A percentile compares a stretch with the other conserved stretches of the same genome.
Conservation (phyloP, 2,329 filamentous ascomycete genomes). For the Chalara sp. region DNA sequence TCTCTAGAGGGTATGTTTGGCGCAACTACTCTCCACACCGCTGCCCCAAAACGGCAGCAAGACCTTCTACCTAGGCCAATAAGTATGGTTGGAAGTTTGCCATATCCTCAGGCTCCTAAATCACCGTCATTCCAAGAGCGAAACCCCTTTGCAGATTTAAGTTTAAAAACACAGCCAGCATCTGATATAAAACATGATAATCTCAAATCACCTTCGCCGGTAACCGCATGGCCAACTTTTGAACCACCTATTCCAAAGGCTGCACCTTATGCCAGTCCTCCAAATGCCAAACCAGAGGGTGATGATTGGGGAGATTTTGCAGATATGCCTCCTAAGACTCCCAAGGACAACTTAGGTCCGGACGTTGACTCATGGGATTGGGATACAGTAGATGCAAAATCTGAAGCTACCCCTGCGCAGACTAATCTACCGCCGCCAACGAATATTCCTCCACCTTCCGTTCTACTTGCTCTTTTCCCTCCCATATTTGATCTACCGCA, state of each 20-base stretch:
- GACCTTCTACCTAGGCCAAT: conserved; percentile 29
- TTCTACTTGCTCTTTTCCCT: conserved; percentile 73
- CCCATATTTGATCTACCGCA: conserved; percentile 61
- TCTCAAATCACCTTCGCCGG: conserved; percentile 24
- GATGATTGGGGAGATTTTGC: conserved; percentile 49
- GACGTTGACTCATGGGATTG: conserved; percentile 27
- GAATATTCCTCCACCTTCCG: conserved; percentile 82
- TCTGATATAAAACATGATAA: conserved; percentile 27
- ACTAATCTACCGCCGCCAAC: conserved; percentile 33
- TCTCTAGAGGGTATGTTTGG: conserved; percentile 27
- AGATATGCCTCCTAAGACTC: conserved; percentile 25
- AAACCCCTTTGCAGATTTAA: conserved; percentile 45
- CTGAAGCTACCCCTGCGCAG: conserved; percentile 4
- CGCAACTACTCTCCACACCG: conserved; percentile 22
- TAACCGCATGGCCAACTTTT: conserved; percentile 24
- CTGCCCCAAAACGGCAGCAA: conserved; percentile 24
- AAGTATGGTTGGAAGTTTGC: conserved; percentile 18
- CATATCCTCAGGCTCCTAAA: conserved; percentile 41
- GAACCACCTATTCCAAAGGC: conserved; percentile 12
- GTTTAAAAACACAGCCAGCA: conserved; percentile 36
- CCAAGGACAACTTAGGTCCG: conserved; percentile 10
- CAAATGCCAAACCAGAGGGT: conserved; percentile 23
- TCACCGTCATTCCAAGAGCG: conserved; percentile 47
- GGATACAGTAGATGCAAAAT: conserved; percentile 21
- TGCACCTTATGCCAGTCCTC: conserved; percentile 19